phyloP scores from a whole-genome alignment of 495 filamentous ascomycete genomes.

The Aspergillus sclerotiicarbonarius region DNA sequence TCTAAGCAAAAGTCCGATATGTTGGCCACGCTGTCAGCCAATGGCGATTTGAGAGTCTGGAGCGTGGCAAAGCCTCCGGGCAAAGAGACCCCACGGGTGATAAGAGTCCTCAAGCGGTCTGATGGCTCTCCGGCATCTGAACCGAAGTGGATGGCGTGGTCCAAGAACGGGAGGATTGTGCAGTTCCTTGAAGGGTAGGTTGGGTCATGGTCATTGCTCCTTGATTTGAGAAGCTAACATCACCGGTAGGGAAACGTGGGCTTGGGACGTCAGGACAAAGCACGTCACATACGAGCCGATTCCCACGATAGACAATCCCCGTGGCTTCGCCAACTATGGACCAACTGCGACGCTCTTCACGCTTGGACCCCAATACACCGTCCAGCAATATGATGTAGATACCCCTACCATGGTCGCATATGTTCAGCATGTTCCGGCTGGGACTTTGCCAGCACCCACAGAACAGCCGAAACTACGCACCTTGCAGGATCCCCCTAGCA shows the following conservation, averaged over 20 bases:
- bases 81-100: conserved; percentile 75
- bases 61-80: conserved; percentile 85
- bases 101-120: conserved; percentile 77
- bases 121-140: conserved; percentile 67
- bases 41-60: conserved; percentile 95
- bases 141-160: conserved; percentile 97
- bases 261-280: conserved; percentile 97
- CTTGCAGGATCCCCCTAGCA: conserved; percentile 37
- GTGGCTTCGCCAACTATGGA: conserved; percentile 82
- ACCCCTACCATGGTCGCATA: conserved; percentile 76
- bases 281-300: conserved; percentile 86
- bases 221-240: conserved; percentile 4
- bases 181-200: conserved; percentile 91
- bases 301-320: conserved; percentile 77
- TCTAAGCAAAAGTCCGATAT: conserved; percentile 98
- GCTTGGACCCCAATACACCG: conserved; percentile 77
- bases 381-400: conserved; percentile 93
- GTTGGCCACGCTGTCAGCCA: conserved; percentile 86
- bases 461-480: conserved; percentile 52
- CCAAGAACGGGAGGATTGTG: conserved; percentile 92
- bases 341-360: conserved; percentile 91
- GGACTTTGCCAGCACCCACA: conserved; percentile 74
- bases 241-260: conserved; percentile 71
- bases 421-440: conserved; percentile 75
- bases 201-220: neutral